Conservation (phyloP, 352 stramenopile genomes). For the Pythium brachiatum region DNA sequence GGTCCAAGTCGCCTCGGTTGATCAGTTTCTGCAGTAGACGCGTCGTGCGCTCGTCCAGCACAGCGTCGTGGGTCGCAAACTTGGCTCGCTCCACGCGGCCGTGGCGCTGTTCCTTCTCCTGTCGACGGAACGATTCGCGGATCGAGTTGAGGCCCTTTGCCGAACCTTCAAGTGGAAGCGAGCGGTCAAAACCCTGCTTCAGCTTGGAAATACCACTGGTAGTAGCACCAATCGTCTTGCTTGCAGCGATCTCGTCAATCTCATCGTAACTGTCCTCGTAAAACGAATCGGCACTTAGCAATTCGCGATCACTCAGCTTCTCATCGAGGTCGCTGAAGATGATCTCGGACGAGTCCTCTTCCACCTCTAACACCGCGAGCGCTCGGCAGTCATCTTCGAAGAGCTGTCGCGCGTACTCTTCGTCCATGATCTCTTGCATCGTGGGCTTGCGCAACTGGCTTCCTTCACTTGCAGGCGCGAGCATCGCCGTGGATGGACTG, state of each 20-base stretch:
- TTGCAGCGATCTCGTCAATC: neutral
- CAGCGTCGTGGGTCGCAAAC: constrained; percentile 64
- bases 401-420: constrained; percentile 56
- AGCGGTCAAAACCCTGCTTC: constrained; percentile 31
- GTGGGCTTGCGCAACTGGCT: neutral
- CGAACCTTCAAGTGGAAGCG: constrained; percentile 25
- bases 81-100: constrained; percentile 48
- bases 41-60: constrained; percentile 75
- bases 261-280: constrained; percentile 5
- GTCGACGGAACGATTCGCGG: constrained; percentile 46
- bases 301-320: constrained; percentile 30
- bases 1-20: constrained; percentile 49
- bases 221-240: neutral
- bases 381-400: constrained; percentile 57
- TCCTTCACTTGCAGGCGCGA: neutral
- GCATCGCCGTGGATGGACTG: neutral
- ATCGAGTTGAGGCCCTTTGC: constrained; percentile 56
- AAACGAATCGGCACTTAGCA: constrained; percentile 37
- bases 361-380: constrained; percentile 32
- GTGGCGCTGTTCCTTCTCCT: constrained; percentile 60
- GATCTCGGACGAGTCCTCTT: constrained; percentile 32
- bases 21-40: constrained; percentile 29
- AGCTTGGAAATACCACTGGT: neutral
- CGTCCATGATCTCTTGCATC: constrained; percentile 74
- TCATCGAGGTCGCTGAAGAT: constrained; percentile 32